A percentile compares a stretch with the other conserved stretches of the same genome.
Conservation (phyloP, 768 basidiomycete genomes). For the Boletellus ananiceps region DNA sequence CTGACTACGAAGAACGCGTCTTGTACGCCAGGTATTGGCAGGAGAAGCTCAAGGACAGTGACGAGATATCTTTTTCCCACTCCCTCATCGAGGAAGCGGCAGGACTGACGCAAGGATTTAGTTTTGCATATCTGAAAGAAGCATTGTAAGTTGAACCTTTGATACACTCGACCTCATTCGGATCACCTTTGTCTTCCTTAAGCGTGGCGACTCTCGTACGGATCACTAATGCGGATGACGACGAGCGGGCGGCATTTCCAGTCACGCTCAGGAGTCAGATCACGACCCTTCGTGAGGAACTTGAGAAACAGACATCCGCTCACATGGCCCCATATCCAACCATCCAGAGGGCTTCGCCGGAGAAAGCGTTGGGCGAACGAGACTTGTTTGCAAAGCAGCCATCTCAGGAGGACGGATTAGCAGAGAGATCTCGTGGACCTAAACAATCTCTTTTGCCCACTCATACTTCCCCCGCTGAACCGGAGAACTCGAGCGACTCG, state of each 20-base stretch:
- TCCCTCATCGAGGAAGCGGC: conserved; percentile 57
- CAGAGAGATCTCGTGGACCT: neutral
- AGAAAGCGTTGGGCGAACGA: neutral
- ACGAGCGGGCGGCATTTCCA: conserved; percentile 48
- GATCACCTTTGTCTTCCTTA: neutral
- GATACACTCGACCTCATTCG: neutral
- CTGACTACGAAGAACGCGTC: conserved; percentile 55
- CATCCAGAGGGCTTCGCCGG: neutral
- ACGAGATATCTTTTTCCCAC: conserved; percentile 64
- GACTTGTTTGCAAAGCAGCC: neutral
- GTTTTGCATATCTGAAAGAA: conserved; percentile 87
- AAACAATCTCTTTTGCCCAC: neutral
- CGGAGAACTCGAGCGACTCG: neutral
- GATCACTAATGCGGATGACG: conserved; percentile 48
- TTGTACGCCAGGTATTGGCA: conserved; percentile 81
- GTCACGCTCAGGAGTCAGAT: conserved; percentile 54
- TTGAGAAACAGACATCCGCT: conserved; percentile 41
- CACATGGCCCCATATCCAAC: neutral
- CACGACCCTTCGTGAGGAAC: conserved; percentile 56
- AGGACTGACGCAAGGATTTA: conserved; percentile 58
- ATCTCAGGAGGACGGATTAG: neutral
- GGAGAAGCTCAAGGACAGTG: conserved; percentile 60
- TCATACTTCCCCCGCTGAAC: neutral
- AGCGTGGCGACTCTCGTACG: conserved; percentile 74
- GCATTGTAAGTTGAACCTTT: conserved; percentile 58